phyloP scores from a whole-genome alignment of 2,329 filamentous ascomycete species.

The Dichotomopilus funicola region DNA sequence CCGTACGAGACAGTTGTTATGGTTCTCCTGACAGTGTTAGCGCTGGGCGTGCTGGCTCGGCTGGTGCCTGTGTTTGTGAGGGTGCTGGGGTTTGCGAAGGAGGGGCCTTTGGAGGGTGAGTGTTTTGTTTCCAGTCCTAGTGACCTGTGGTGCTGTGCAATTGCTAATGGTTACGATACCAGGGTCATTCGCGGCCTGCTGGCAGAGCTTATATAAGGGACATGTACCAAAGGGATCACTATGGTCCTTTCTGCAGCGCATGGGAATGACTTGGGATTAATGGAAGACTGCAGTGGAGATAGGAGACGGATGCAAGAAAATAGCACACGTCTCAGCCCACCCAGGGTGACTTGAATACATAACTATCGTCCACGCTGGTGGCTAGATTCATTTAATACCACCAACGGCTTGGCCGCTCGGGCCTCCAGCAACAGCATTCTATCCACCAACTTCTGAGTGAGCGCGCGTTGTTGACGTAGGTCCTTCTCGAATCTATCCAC shows the following conservation, averaged over 20 bases:
- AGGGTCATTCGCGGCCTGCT: constrained; percentile 34
- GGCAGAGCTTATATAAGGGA: constrained; percentile 33
- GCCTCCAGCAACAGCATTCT: too few relatives aligned
- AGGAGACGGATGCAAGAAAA: too few relatives aligned
- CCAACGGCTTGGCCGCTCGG: too few relatives aligned
- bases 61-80: constrained; percentile 12
- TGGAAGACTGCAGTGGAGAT: background rate
- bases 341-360: too few relatives aligned
- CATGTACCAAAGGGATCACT: constrained; percentile 35
- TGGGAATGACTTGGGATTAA: constrained; percentile 33
- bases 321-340: too few relatives aligned
- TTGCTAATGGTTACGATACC: constrained; percentile 5
- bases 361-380: too few relatives aligned
- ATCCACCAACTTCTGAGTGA: too few relatives aligned
- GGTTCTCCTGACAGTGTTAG: constrained; percentile 13
- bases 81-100: constrained; percentile 12
- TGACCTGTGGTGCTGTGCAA: background rate
- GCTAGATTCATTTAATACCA: too few relatives aligned
- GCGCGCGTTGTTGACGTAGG: too few relatives aligned
- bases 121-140: background rate
- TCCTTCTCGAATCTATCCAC: too few relatives aligned
- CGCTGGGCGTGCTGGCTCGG: constrained; percentile 13
- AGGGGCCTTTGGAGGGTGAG: constrained; percentile 14
- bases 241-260: constrained; percentile 37
- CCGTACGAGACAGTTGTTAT: constrained; percentile 7